phyloP scores from a whole-genome alignment of 2,329 filamentous ascomycete species.

The Cercospora brassicicola region DNA sequence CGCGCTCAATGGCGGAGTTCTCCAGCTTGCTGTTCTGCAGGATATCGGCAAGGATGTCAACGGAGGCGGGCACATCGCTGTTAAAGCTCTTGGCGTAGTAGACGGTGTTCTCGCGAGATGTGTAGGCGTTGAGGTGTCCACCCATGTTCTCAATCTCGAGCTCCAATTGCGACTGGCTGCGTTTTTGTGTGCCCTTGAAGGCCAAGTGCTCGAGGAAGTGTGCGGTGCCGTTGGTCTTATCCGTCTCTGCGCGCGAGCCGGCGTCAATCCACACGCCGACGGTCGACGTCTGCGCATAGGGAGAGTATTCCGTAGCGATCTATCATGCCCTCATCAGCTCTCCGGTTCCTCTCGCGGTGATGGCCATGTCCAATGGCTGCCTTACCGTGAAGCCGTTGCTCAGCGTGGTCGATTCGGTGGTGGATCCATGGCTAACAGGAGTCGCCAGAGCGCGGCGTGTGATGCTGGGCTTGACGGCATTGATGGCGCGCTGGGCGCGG shows the following conservation, averaged over 20 bases:
- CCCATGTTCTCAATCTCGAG: conserved; percentile 99
- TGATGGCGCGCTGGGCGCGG: conserved; percentile 81
- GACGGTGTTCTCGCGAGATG: conserved; percentile 98
- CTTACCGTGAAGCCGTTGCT: conserved; percentile 93
- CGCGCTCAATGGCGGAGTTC: conserved; percentile 85
- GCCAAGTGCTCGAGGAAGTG: conserved; percentile 99
- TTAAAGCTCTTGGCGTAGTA: conserved; percentile 99
- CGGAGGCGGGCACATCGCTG: conserved; percentile 89
- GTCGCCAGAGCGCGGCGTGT: conserved; percentile 81
- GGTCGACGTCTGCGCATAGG: conserved; percentile 96
- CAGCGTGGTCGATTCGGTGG: conserved; percentile 93
- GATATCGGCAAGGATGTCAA: conserved; percentile 98
- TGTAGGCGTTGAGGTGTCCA: conserved; percentile 98
- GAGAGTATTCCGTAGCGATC: conserved; percentile 97
- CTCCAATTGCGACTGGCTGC: conserved; percentile 95
- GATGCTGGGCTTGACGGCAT: conserved; percentile 62
- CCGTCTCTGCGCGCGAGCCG: conserved; percentile 94
- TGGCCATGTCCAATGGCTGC: conserved; percentile 34
- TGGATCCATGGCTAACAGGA: conserved; percentile 70
- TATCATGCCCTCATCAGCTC: conserved; percentile 44
- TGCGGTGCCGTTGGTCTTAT: conserved; percentile 97
- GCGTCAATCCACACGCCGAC: conserved; percentile 99
- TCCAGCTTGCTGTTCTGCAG: conserved; percentile 99
- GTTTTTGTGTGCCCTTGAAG: conserved; percentile 97
- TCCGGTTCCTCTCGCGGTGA: not conserved